A percentile compares a stretch with the other conserved stretches of the same genome.
These are phyloP conservation scores for Biancaea sappan DNA, from an alignment of 306 rosid species.

Conservation along the genomic window DNA sequence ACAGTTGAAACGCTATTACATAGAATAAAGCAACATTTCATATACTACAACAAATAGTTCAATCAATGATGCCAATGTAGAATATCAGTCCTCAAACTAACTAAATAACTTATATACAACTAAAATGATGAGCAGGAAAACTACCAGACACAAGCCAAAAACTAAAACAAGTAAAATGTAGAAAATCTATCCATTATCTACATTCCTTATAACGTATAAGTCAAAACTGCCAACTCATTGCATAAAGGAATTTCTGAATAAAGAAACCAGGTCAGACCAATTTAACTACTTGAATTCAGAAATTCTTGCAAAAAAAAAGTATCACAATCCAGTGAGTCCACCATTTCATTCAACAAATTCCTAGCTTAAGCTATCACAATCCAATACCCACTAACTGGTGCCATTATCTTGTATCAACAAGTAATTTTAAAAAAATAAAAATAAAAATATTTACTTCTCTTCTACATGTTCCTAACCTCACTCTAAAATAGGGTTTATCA, in stretches of 20 bases:
- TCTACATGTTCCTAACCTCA: constrained; percentile 10
- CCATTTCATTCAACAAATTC: background rate
- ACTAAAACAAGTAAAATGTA: background rate
- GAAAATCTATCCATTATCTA: background rate
- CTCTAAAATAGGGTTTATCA: background rate
- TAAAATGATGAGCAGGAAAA: background rate
- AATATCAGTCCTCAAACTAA: background rate
- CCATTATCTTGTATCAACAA: background rate
- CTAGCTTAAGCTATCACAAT: background rate
- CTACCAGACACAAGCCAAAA: background rate
- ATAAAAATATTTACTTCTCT: constrained; percentile 7
- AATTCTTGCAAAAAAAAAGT: background rate
- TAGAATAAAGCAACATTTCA: background rate
- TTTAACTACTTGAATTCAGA: background rate
- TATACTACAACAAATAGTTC: constrained; percentile 8
- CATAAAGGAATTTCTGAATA: background rate
- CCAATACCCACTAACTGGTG: background rate
- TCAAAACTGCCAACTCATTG: background rate
- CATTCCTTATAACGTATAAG: background rate
- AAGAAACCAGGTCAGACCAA: background rate
- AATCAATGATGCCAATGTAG: background rate
- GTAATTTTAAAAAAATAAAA: background rate
- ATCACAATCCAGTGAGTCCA: background rate
- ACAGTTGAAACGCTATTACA: background rate
- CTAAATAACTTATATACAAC: background rate